Base-by-base conservation (phyloP, 352 stramenopile genomes). In the Pythium biforme region DNA sequence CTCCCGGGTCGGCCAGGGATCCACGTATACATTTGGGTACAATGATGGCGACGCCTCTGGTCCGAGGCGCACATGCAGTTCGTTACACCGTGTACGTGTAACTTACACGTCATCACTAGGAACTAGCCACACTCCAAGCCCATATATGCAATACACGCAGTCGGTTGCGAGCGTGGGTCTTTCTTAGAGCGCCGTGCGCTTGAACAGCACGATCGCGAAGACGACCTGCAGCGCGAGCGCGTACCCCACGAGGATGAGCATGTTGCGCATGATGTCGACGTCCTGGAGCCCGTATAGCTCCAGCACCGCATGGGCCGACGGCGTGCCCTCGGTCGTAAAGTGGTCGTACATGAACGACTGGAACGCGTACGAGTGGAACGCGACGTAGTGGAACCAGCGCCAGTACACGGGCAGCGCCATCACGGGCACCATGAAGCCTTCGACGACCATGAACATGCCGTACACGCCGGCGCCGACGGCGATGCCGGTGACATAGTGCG, bases 401-500 rank as follows among this genome's bases (percentile, higher is more conserved):
- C 79, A 75, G 53, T 72, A 77, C 22, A 62, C 46, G 14, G 74
- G 74, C 25, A 90, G 83, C n/a, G 34, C 37, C 10, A 19, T 45
- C 15, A 50, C 33, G 14, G 82, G 77, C 48, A 94, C 78, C 74
- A 97, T 90, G 70, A 96, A 95, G 23, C 87, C 89, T 64, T 94
- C 82, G 56, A 79, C 88, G 20, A 94, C 74, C 79, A 92, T 94
- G 50, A 95, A 91, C 69, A 96, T 90, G 43, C 86, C 88, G 55
- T 91, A 94, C 41, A 92, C 51, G 50, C 88, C 85, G 11, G 84
- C 86, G 10, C 75, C 83, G n/a, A 94, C 56, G 9, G 85, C 88
- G 52, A 96, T 94, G 15, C 86, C 88, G 55, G 90, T 90, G 60
- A 96, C 92, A 69, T 94, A 91, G 49, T 96, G 85, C 12, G 88